phyloP scores from a whole-genome alignment of 2,329 filamentous ascomycete genomes.

The Tolypocladium cylindrosporum region DNA sequence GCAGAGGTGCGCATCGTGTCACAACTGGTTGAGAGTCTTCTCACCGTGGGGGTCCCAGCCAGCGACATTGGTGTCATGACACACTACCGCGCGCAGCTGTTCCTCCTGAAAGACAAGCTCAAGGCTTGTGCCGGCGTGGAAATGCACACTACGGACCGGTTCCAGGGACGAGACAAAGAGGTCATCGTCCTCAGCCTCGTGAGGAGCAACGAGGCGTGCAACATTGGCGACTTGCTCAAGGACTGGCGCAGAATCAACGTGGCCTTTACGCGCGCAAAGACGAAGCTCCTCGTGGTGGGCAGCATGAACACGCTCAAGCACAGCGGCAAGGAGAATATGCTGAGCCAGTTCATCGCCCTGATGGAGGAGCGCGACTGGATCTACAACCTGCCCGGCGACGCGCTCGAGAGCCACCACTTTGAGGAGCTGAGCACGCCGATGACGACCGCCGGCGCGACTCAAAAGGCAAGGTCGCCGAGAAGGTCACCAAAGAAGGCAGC shows the following conservation, averaged over 20 bases:
- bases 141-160: constrained; percentile 94
- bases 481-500: constrained; percentile 14
- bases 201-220: constrained; percentile 69
- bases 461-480: constrained; percentile 16
- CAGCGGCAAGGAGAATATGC: constrained; percentile 62
- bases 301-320: constrained; percentile 71
- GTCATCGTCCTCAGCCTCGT: constrained; percentile 82
- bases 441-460: constrained; percentile 21
- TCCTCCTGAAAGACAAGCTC: constrained; percentile 66
- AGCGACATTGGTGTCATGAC: constrained; percentile 88
- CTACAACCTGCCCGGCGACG: constrained; percentile 57
- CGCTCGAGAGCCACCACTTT: constrained; percentile 59
- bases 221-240: constrained; percentile 82
- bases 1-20: constrained; percentile 69
- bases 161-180: constrained; percentile 93
- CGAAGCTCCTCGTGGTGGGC: constrained; percentile 82
- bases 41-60: constrained; percentile 64
- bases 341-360: constrained; percentile 64
- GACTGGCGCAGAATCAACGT: constrained; percentile 95
- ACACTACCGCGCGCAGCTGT: constrained; percentile 88
- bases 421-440: constrained; percentile 45
- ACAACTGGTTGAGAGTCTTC: constrained; percentile 71
- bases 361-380: constrained; percentile 76
- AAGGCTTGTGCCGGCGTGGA: constrained; percentile 58
- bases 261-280: constrained; percentile 85